Percentiles rank a stretch among this genome's conserved stretches.
phyloP scores from a whole-genome alignment of 164 flowering plant species.

The Vitis rupestris region DNA sequence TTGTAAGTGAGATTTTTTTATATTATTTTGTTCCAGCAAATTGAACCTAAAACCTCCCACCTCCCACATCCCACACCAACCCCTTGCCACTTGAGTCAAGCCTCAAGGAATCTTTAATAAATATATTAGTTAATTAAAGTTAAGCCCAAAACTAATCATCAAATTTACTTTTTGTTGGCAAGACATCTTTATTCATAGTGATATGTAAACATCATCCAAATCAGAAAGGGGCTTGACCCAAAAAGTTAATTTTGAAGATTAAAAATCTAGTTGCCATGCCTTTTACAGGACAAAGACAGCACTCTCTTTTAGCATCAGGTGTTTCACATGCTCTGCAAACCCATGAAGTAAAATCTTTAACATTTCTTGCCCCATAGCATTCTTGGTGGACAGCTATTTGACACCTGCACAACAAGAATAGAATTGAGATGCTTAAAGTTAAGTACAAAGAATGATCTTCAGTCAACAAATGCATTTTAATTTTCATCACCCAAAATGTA shows the following conservation, averaged over 20 bases:
- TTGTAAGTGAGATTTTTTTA: too few relatives aligned
- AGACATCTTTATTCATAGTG: too few relatives aligned
- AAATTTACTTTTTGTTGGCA: too few relatives aligned
- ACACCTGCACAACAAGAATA: slow-evolving; percentile 38
- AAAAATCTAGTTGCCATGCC: slow-evolving; percentile 24
- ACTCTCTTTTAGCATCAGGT: slow-evolving; percentile 53
- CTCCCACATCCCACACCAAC: too few relatives aligned
- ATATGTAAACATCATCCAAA: not conserved
- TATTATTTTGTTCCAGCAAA: too few relatives aligned
- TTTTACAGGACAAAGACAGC: slow-evolving; percentile 79
- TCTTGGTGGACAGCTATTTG: slow-evolving; percentile 83
- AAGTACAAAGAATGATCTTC: not conserved
- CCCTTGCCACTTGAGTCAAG: too few relatives aligned
- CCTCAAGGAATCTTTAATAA: too few relatives aligned
- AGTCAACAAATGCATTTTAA: too few relatives aligned
- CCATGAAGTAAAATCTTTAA: slow-evolving; percentile 67
- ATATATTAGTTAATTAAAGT: too few relatives aligned
- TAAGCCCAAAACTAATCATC: too few relatives aligned
- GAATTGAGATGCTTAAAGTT: not conserved
- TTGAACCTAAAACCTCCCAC: too few relatives aligned
- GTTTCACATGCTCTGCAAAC: slow-evolving; percentile 77
- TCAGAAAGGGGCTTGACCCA: not conserved
- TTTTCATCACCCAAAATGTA: not conserved
- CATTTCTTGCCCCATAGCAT: slow-evolving; percentile 61
- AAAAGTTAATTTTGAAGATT: not conserved